Percentiles rank a stretch among this genome's conserved stretches.
phyloP scores from a whole-genome alignment of 495 filamentous ascomycete species.

The Endocarpon pusillum region DNA sequence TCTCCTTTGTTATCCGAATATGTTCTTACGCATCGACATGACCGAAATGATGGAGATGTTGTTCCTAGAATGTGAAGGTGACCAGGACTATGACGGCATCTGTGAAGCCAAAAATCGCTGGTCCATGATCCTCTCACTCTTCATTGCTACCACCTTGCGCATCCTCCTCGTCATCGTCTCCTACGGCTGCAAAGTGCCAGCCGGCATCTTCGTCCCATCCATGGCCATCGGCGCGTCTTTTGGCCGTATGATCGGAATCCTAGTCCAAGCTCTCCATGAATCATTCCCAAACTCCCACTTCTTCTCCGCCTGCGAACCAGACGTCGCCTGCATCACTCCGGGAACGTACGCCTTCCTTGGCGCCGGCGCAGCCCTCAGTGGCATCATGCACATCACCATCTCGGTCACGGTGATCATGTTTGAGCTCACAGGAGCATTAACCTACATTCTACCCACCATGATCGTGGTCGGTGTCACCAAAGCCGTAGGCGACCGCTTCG shows the following conservation, averaged over 20 bases:
- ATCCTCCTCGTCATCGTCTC: conserved; percentile 85
- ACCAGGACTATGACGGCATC: conserved; percentile 77
- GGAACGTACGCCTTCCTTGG: conserved; percentile 95
- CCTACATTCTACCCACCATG: conserved; percentile 95
- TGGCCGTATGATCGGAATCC: conserved; percentile 80
- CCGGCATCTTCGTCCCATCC: conserved; percentile 92
- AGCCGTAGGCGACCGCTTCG: conserved; percentile 77
- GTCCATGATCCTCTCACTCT: conserved; percentile 62
- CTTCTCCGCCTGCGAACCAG: conserved; percentile 74
- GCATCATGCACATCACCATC: conserved; percentile 90
- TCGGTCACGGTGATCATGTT: conserved; percentile 99
- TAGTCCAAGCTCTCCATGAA: conserved; percentile 81
- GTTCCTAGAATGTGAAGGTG: conserved; percentile 87
- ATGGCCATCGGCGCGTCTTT: conserved; percentile 96
- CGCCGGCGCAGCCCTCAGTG: conserved; percentile 86
- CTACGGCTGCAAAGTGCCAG: conserved; percentile 95
- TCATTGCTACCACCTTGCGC: conserved; percentile 64
- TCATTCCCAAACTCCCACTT: conserved; percentile 64
- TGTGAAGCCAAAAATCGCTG: conserved; percentile 65
- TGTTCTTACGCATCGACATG: conserved; percentile 94
- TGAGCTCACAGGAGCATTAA: conserved; percentile 87
- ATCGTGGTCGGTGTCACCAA: conserved; percentile 97
- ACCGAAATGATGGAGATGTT: conserved; percentile 98
- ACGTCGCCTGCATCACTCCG: conserved; percentile 80
- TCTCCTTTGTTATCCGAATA: conserved; percentile 87